Conservation (phyloP, 371 early-diverging fungal genomes). For the Ordospora pajunii region DNA sequence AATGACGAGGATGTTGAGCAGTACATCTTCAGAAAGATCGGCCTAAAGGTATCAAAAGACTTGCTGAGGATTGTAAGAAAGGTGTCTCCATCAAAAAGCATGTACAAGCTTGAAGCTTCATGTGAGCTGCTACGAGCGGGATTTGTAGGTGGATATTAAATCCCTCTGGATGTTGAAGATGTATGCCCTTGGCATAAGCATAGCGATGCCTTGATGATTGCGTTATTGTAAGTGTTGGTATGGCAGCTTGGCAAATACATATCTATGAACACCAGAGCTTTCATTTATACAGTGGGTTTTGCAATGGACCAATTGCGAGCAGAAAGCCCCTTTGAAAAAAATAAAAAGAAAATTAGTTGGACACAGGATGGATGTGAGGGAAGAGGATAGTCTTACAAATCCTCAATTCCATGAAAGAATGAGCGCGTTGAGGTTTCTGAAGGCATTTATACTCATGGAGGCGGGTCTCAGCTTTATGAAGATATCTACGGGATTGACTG, state of each 20-base stretch:
- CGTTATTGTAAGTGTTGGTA: too few species aligned
- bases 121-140: neutral
- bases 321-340: conserved; percentile 1
- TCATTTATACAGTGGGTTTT: conserved; percentile 7
- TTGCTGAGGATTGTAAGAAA: conserved; percentile 47
- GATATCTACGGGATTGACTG: conserved; percentile 33
- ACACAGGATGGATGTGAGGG: conserved; percentile 13
- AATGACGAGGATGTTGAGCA: conserved; percentile 14
- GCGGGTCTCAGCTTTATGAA: conserved; percentile 51
- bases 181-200: too few species aligned
- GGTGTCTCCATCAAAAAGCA: conserved; percentile 59
- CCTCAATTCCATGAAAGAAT: conserved; percentile 2
- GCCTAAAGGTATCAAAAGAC: conserved; percentile 1
- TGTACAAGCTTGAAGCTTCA: conserved; percentile 44
- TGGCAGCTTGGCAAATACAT: neutral
- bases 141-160: neutral
- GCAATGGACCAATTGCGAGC: neutral
- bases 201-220: too few species aligned
- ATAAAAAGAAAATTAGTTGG: conserved; percentile 7
- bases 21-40: conserved; percentile 14
- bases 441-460: conserved; percentile 39
- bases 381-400: neutral
- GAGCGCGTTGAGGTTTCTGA: conserved; percentile 49
- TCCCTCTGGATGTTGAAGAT: too few species aligned
- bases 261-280: neutral